Base-by-base conservation (phyloP, 306 rosid species). In the Vachellia pachyceras region DNA sequence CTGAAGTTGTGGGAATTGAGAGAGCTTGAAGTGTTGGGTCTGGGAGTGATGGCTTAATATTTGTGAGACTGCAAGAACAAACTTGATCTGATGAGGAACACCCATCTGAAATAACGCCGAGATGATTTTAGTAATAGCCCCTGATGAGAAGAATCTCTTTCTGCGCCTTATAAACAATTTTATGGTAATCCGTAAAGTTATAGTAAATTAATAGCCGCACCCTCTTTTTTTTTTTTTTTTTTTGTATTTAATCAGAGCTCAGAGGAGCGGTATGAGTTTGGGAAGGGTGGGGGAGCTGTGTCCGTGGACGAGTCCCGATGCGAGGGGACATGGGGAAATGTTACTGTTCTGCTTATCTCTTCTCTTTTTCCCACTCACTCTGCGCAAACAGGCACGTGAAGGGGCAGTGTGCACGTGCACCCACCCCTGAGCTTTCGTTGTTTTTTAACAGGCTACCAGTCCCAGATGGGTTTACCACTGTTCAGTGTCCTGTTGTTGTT, bases 261-360 rank as follows among this genome's bases (percentile, higher is more conserved):
- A 71, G 57, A 29, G 41, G 49, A 72, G 11, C 54, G 29, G 35
- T 46, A 39, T 54, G 33, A 17, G 10, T 0, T n/a, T n/a, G n/a
- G 22, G 9, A 33, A 50, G 69, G 60, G 69, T 23, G 22, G 68
- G 55, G 58, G 22, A 25, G 36, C 20, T 41, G 79, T 22, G 88
- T 70, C 35, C 72, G 85, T 80, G 87, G 78, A 88, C 81, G 90
- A 89, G 91, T 92, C 73, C 91, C 92, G 74, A 91, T 88, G 88
- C 79, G 76, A 90, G 87, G 86, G 89, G 88, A 88, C 80, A 86
- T 88, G 79, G 91, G 92, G 84, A 89, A 75, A 11, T 88, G 91
- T 84, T 85, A 60, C 87, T 72, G 49, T 85, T 84, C 72, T 39
- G 6, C 76, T 55, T 14, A 15, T 79, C 86, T 82, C 81, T 66